Base-by-base conservation (phyloP, 2,329 filamentous ascomycete species). In the Fusarium floridanum region DNA sequence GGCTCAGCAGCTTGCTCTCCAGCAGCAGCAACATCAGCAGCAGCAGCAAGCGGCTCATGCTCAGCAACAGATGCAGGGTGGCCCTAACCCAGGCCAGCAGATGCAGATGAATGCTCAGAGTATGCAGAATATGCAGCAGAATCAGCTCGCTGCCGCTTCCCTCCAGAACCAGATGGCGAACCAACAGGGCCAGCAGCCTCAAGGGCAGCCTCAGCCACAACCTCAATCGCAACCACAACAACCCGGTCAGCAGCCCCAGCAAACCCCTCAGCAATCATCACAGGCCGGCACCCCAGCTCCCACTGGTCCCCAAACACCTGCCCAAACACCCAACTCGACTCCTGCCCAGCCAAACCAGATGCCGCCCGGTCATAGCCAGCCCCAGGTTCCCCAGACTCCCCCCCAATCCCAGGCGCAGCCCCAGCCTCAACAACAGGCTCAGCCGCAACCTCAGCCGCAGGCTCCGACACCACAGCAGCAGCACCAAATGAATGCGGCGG, bases 91-190 rank as follows among this genome's bases (percentile, higher is more conserved):
- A 27, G 85, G 85, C 22, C 88, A 90, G 71, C 84, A 81, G 29
- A 84, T 85, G 77, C 85, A 83, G 64, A 87, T 89, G 82, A 86
- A 83, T 39, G 82, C 85, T 5, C 87, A 87, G 70, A 84, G 84
- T 64, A 80, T 88, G 70, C 84, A 83, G 61, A 82, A 78, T 55
- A 81, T 87, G 70, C 86, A 87, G 64, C 84, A 85, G 68, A 83
- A 81, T 11, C 84, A 84, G 53, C 79, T 85, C 50, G 84, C 82
- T 36, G 45, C 45, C 16, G 80, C 81, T 11, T 70, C 68, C 37
- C 71, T 77, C 27, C 80, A 81, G 61, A 77, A 73, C 43, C 80
- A 79, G 66, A 80, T 81, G 79, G 77, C 71, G 37, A 79, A 72
- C 6, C 80, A 82, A 61, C 80, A 78, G 39, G 71, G 74, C 16